phyloP scores from a whole-genome alignment of 257 asterid genomes.

The Solanum megistacrolobum region DNA sequence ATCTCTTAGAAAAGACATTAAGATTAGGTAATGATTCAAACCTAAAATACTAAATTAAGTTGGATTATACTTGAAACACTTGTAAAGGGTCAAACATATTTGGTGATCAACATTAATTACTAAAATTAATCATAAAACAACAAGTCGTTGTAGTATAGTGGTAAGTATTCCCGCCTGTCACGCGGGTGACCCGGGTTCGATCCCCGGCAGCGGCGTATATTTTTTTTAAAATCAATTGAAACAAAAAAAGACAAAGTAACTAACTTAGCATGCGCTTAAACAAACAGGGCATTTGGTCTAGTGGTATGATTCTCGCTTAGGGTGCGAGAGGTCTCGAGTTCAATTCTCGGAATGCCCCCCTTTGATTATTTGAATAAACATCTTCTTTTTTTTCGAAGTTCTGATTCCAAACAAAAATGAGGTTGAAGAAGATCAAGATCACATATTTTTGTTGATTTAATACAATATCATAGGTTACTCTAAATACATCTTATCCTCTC shows the following conservation, averaged over 20 bases:
- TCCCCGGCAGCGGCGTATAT: constrained; percentile 81
- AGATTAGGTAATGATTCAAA: not conserved
- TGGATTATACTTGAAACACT: not conserved
- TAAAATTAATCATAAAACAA: no score
- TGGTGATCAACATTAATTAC: no score
- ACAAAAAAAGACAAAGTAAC: no score
- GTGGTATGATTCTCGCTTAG: constrained; percentile 81
- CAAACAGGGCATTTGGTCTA: constrained; percentile 53
- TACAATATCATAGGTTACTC: no score
- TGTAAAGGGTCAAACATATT: no score
- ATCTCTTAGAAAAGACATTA: not conserved
- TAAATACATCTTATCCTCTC: no score
- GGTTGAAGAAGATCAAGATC: not conserved
- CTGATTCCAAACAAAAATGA: not conserved
- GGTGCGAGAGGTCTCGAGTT: constrained; percentile 90
- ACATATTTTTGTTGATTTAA: not conserved
- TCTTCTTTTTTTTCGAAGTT: not conserved
- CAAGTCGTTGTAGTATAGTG: constrained; percentile 34
- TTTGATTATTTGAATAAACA: accelerated
- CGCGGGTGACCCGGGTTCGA: constrained; percentile 99
- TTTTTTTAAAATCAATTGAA: not conserved
- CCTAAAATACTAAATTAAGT: not conserved
- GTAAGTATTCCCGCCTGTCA: constrained; percentile 97
- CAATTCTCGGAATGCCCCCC: constrained; percentile 74
- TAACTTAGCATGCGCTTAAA: not conserved